Evolutionary conservation across 2,329 filamentous ascomycete species (phyloP).

Genomic region (Mycosphaerella arachidis): DNA sequence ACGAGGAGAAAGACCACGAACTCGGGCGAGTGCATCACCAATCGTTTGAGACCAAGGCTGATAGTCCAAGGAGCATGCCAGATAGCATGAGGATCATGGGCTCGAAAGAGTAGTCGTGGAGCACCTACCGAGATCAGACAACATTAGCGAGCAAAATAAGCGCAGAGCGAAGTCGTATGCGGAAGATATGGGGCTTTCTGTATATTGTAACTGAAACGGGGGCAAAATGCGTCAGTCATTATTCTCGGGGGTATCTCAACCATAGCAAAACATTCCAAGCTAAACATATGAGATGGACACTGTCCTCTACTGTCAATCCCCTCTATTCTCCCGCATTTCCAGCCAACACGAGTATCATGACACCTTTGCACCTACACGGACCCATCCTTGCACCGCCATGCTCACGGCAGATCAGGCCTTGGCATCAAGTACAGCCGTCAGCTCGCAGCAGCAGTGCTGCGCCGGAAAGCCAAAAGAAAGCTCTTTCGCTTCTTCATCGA

Average conservation of each 20-base stretch:
- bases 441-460: slow-evolving; percentile 6
- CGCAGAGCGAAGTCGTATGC: neutral
- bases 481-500: slow-evolving; percentile 46
- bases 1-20: slow-evolving; percentile 25
- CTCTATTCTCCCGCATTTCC: neutral
- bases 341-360: neutral
- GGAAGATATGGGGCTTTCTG: neutral
- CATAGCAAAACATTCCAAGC: no score
- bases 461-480: slow-evolving; percentile 42
- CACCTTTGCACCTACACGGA: neutral
- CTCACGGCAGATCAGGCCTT: neutral
- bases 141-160: neutral
- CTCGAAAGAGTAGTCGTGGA: slow-evolving; percentile 4
- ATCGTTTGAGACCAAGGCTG: slow-evolving; percentile 20
- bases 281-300: neutral
- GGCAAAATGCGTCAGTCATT: neutral
- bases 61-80: slow-evolving; percentile 15
- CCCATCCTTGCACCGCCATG: neutral
- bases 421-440: neutral
- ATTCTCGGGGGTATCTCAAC: neutral
- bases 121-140: neutral
- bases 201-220: neutral
- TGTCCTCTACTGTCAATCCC: neutral
- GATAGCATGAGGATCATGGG: slow-evolving; percentile 15
- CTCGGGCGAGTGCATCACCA: slow-evolving; percentile 8